phyloP scores from a whole-genome alignment of 116 monocot species.

The Phalaenopsis hybrid region DNA sequence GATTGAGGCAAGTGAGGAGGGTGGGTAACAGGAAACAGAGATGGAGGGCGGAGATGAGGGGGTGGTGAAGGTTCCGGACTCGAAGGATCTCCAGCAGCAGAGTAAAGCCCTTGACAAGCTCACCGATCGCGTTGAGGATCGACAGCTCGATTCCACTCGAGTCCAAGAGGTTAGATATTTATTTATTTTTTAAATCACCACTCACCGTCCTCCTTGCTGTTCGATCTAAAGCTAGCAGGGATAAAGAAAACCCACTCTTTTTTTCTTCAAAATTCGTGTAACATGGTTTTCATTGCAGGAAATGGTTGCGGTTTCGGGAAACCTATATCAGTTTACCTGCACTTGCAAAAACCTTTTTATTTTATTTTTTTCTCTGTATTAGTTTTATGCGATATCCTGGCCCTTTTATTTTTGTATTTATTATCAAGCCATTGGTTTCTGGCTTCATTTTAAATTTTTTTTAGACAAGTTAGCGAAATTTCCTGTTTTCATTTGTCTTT shows the following conservation, averaged over 20 bases:
- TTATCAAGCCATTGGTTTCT: no score
- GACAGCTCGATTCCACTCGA: conserved; percentile 83
- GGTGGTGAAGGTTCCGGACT: conserved; percentile 51
- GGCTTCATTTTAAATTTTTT: no score
- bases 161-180: conserved; percentile 75
- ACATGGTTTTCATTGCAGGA: no score
- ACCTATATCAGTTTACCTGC: neutral
- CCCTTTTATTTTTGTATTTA: no score
- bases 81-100: conserved; percentile 91
- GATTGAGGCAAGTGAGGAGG: neutral
- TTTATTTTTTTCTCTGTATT: neutral
- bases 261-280: no score
- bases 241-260: no score
- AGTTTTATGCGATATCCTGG: no score
- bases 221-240: neutral
- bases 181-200: no score
- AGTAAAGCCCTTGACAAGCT: conserved; percentile 98
- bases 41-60: conserved; percentile 44
- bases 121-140: conserved; percentile 93
- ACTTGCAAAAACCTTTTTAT: neutral
- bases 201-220: neutral
- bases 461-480: neutral
- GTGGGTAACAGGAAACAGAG: neutral
- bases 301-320: neutral
- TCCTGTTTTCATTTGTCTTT: neutral